A percentile compares a stretch with the other conserved stretches of the same genome.
Conservation (phyloP, 177 flowering plant species). For the Vitis hybrid region DNA sequence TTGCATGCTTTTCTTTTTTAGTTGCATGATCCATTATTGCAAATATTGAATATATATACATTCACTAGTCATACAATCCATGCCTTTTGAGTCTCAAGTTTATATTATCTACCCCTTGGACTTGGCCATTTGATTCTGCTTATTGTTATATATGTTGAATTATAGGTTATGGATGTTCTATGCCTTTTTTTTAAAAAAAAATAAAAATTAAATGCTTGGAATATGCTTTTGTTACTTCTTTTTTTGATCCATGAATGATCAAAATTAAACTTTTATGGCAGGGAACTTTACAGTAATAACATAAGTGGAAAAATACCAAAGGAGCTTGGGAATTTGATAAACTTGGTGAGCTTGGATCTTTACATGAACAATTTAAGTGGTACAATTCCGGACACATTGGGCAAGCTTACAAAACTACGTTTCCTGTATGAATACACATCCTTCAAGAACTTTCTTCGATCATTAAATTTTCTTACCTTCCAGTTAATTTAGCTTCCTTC, state of each 20-base stretch:
- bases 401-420: constrained; percentile 33
- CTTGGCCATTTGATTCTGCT: background rate
- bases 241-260: background rate
- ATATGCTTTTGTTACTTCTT: background rate
- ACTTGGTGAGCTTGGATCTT: constrained; percentile 46
- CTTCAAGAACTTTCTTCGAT: background rate
- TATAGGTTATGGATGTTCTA: too few species aligned
- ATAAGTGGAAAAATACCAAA: constrained; percentile 35
- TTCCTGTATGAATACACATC: constrained; percentile 31
- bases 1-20: too few species aligned
- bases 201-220: background rate
- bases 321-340: constrained; percentile 38
- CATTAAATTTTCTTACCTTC: too few species aligned
- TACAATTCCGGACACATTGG: constrained; percentile 33
- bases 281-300: constrained; percentile 43
- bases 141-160: background rate
- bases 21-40: too few species aligned
- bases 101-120: too few species aligned
- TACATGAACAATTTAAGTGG: constrained; percentile 38
- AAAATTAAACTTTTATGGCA: constrained; percentile 6
- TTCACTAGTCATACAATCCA: too few species aligned
- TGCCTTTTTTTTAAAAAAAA: background rate
- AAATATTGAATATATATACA: too few species aligned
- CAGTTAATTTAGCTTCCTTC: too few species aligned
- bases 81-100: too few species aligned